These are phyloP conservation scores for Fusarium musae DNA, from an alignment of 2,329 filamentous ascomycete species.

Conservation along the genomic window DNA sequence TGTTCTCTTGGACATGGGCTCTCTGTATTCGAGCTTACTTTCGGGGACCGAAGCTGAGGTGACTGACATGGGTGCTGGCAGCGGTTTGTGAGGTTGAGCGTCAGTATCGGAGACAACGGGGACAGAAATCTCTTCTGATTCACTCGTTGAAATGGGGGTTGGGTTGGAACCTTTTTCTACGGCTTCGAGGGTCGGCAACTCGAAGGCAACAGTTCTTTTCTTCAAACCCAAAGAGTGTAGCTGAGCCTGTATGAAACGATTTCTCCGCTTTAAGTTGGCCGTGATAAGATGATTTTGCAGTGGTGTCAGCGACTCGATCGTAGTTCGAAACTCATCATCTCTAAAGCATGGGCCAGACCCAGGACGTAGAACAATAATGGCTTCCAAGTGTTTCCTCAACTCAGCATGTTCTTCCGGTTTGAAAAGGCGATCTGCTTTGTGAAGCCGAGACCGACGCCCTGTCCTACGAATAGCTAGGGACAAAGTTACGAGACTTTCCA, in stretches of 20 bases:
- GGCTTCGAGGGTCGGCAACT: background rate
- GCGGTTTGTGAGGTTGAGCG: too few relatives aligned
- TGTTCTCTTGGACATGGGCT: rapidly evolving
- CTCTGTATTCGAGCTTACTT: background rate
- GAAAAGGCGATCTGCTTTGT: background rate
- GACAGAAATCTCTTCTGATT: too few relatives aligned
- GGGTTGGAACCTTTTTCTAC: too few relatives aligned
- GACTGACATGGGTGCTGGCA: background rate
- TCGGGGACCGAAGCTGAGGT: background rate
- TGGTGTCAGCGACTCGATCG: rapidly evolving
- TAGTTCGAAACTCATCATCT: rapidly evolving
- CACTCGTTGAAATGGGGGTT: too few relatives aligned
- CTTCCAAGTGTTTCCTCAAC: background rate
- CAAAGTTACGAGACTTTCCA: background rate
- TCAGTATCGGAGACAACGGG: too few relatives aligned
- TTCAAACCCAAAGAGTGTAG: background rate
- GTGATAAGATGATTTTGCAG: background rate
- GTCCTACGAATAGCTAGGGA: background rate
- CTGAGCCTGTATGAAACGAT: background rate
- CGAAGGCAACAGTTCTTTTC: background rate
- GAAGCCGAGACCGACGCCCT: rapidly evolving
- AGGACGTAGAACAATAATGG: rapidly evolving
- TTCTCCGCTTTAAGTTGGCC: background rate
- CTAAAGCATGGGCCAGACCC: rapidly evolving
- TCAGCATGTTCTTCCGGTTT: background rate